Evolutionary conservation across 441 rosid genomes (phyloP).

Genomic region (Raphanus hybrid): DNA sequence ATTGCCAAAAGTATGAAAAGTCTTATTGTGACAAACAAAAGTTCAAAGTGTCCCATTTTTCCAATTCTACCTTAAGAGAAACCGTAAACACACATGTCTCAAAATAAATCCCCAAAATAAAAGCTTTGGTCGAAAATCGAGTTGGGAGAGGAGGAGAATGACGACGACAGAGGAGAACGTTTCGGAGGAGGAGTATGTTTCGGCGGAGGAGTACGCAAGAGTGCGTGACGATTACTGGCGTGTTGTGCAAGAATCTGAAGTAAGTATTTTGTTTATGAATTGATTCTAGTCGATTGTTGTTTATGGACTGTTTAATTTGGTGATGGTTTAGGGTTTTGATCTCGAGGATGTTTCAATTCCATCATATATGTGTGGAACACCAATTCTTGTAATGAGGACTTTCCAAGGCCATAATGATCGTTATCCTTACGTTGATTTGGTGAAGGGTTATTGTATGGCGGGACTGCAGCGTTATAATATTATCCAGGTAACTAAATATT

Average conservation of each 20-base stretch:
- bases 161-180: not conserved
- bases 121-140: too few relatives aligned
- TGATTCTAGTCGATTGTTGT: not conserved
- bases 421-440: not conserved
- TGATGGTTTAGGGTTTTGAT: conserved; percentile 1
- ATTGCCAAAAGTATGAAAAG: too few relatives aligned
- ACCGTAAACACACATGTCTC: too few relatives aligned
- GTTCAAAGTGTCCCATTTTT: too few relatives aligned
- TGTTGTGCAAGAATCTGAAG: not conserved
- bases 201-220: conserved; percentile 1
- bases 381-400: not conserved
- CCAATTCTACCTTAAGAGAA: too few relatives aligned
- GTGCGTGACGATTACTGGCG: not conserved
- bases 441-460: not conserved
- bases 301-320: not conserved
- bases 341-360: not conserved
- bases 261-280: not conserved
- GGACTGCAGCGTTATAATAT: not conserved
- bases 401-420: not conserved
- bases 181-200: not conserved
- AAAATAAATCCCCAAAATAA: too few relatives aligned
- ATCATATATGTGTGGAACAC: not conserved
- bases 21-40: too few relatives aligned
- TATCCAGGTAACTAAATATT: not conserved
- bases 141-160: not conserved